These are phyloP conservation scores for Rhododendron williamsianum DNA, from an alignment of 148 eudicot species.

Conservation along the genomic window DNA sequence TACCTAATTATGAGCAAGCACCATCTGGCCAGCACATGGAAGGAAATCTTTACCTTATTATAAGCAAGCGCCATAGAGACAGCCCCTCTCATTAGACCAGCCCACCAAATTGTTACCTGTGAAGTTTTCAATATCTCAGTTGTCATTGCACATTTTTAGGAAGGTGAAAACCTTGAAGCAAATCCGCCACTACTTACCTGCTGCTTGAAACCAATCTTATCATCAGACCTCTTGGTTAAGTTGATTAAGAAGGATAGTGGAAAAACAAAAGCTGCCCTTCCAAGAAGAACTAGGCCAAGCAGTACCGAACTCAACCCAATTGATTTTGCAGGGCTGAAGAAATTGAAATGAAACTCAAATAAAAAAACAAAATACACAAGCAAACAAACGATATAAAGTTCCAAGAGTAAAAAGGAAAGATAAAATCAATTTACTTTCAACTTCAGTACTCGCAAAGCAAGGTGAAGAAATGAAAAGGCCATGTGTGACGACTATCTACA, in stretches of 20 bases:
- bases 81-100: conserved; percentile 13
- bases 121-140: not conserved
- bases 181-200: conserved; percentile 26
- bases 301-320: conserved; percentile 43
- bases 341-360: not conserved
- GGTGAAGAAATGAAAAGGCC: not conserved
- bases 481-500: not conserved
- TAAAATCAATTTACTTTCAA: not conserved
- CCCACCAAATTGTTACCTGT: conserved; percentile 29
- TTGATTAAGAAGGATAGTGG: conserved; percentile 47
- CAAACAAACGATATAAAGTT: not conserved
- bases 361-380: not conserved
- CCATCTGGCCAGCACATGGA: not conserved
- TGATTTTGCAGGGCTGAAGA: conserved; percentile 42
- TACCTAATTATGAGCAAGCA: not conserved
- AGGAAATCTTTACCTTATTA: conserved; percentile 3
- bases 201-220: conserved; percentile 35
- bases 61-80: conserved; percentile 17
- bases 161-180: not conserved
- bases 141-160: not conserved
- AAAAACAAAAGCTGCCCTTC: conserved; percentile 58
- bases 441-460: not conserved
- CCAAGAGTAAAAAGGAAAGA: not conserved
- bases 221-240: conserved; percentile 25
- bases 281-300: conserved; percentile 39